Base-by-base conservation (phyloP, 2,329 filamentous ascomycete species). In the Arthroderma uncinatum region DNA sequence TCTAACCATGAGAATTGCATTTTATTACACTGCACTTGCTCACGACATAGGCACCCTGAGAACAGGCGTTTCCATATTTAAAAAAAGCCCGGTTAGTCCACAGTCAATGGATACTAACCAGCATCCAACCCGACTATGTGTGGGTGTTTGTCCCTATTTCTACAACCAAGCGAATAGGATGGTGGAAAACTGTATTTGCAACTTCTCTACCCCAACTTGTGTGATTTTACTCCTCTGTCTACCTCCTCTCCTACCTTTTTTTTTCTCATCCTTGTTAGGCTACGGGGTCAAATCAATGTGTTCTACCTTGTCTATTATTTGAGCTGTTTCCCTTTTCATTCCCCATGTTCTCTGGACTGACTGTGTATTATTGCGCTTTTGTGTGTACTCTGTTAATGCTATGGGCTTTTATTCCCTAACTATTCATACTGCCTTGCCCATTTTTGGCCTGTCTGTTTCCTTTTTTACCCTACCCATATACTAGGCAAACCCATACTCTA, bases 231-330 rank as follows among this genome's bases (percentile, higher is more conserved):
- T 36, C 34, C 34, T 14, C 8, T 10, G 7, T 44, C 40, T 10
- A 23, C 21, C 19, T 25, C 19, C 12, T 5, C n/a, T 47, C 2
- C 40, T 8, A 25, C 23, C 40, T 4, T 47, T 10, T 30, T 4
- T 47, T 10, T 30, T 33, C 25, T 25, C 9, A 48, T 37, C 34
- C 34, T n/a, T n/a, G 12, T 12, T 30, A 42, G 5, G n/a, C 19
- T 7, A 42, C n/a, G 8, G 42, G 25, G 25, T 21, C 39, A 42
- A 16, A 48, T 6, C 42, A 7, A n/a, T 25, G 28, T 25, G 2
- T 56, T 56, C 54, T 59, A 47, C 58, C 37, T 60, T 56, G 57
- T 57, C 55, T 58, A 28, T 50, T 30, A 23, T 39, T 58, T 14
- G 39, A 16, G 14, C 9, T 54, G 21, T 54, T 23, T 50, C 47